A percentile compares a stretch with the other conserved stretches of the same genome.
These are phyloP conservation scores for Microcyclosporella mali DNA, from an alignment of 2,329 filamentous ascomycete genomes.

Conservation along the genomic window DNA sequence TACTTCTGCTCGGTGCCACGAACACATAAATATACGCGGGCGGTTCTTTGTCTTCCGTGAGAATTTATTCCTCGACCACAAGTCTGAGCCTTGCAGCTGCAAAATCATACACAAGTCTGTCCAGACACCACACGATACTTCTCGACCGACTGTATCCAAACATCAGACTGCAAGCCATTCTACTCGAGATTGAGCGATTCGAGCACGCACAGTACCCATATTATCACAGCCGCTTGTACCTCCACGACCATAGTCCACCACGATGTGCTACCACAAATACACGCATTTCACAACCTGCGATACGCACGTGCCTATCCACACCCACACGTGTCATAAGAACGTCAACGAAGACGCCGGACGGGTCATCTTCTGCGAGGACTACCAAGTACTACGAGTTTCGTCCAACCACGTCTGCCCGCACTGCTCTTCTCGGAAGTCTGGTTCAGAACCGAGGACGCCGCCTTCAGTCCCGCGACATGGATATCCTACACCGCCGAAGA, in stretches of 20 bases:
- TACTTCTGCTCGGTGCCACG: too few species aligned
- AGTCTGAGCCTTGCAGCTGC: too few species aligned
- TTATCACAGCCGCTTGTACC: too few species aligned
- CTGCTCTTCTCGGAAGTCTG: slow-evolving; percentile 11
- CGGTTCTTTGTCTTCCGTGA: too few species aligned
- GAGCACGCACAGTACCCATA: too few species aligned
- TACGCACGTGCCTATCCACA: slow-evolving; percentile 27
- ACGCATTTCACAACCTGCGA: slow-evolving; percentile 27
- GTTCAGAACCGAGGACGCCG: slow-evolving; percentile 10
- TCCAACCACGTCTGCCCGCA: slow-evolving; percentile 17
- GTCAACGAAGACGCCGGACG: slow-evolving; percentile 22
- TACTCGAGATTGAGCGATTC: not conserved
- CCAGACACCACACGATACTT: not conserved
- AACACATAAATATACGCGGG: too few species aligned
- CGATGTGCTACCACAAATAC: slow-evolving; percentile 31
- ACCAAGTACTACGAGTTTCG: slow-evolving; percentile 19
- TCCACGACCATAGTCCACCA: not conserved
- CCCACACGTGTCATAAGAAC: slow-evolving; percentile 29
- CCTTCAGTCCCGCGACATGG: slow-evolving; percentile 5
- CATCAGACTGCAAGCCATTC: not conserved
- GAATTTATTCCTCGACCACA: too few species aligned
- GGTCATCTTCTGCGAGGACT: slow-evolving; percentile 31
- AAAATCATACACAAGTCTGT: not conserved
- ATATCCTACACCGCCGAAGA: slow-evolving; percentile 20
- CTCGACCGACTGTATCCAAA: not conserved